Conservation (phyloP, 2,329 filamentous ascomycete species). For the Claviceps pazoutovae region DNA sequence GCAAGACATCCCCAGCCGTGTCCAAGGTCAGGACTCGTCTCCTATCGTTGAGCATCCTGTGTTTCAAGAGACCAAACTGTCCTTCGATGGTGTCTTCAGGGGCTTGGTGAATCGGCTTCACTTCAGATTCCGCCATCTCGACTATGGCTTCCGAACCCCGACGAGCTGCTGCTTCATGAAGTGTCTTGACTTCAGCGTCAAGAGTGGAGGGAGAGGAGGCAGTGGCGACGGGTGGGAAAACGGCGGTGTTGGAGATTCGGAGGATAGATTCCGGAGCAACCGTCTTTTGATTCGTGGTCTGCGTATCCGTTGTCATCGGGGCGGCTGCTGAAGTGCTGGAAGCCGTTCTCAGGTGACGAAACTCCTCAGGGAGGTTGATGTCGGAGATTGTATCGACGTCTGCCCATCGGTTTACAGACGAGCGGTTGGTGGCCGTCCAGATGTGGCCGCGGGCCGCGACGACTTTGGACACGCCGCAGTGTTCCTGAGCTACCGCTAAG, state of each 20-base stretch:
- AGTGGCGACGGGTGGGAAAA: conserved; percentile 49
- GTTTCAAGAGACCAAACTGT: conserved; percentile 88
- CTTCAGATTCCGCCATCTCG: conserved; percentile 17
- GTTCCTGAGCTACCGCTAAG: conserved; percentile 82
- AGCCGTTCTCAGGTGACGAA: conserved; percentile 32
- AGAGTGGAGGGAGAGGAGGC: conserved; percentile 33
- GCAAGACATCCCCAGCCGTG: conserved; percentile 82
- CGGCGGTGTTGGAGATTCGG: conserved; percentile 70
- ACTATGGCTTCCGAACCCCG: conserved; percentile 18
- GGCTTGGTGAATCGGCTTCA: conserved; percentile 50
- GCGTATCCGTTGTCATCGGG: conserved; percentile 17
- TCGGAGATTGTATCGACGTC: conserved; percentile 70
- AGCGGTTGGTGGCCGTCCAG: conserved; percentile 82
- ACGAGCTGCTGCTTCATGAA: conserved; percentile 30
- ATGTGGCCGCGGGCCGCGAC: conserved; percentile 60
- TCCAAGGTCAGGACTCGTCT: conserved; percentile 82
- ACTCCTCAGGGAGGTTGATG: conserved; percentile 47
- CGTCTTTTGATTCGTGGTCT: conserved; percentile 36
- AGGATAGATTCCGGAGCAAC: conserved; percentile 70
- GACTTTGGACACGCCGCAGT: conserved; percentile 62
- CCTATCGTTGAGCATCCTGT: conserved; percentile 80
- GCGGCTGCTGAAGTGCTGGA: conserved; percentile 27
- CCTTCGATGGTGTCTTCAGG: conserved; percentile 81
- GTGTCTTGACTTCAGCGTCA: conserved; percentile 41
- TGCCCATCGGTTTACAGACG: conserved; percentile 83